Percentiles rank a stretch among this genome's conserved stretches.
Conservation (phyloP, 2,329 filamentous ascomycete genomes). For the Hymenoscyphus albidus region DNA sequence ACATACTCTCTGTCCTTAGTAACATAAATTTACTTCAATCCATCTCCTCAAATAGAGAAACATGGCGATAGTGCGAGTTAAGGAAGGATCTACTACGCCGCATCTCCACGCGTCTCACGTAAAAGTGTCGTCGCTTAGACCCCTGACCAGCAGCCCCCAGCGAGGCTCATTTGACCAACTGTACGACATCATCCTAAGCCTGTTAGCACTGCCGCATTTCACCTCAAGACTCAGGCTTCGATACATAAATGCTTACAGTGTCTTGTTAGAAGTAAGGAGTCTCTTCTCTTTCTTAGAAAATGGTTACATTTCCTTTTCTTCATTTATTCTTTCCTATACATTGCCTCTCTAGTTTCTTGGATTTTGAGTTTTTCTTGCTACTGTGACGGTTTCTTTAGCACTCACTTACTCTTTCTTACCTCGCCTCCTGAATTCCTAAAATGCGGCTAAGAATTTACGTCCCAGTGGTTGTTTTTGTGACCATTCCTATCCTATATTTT, state of each 20-base stretch:
- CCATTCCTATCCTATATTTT: background rate
- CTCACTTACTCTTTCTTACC: background rate
- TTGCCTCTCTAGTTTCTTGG: background rate
- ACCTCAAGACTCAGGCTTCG: background rate
- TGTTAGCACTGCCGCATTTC: background rate
- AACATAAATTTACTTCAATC: background rate
- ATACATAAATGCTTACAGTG: background rate
- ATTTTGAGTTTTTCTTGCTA: background rate
- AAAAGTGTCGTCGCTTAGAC: background rate
- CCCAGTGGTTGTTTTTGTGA: background rate
- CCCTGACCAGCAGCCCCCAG: background rate
- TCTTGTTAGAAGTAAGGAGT: background rate
- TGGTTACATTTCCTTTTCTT: background rate
- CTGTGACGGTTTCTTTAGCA: background rate
- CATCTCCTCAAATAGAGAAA: background rate
- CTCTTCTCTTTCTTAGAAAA: background rate
- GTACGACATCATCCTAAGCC: background rate
- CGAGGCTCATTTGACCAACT: background rate
- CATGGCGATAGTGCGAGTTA: background rate
- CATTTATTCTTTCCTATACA: background rate
- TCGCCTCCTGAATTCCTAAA: background rate
- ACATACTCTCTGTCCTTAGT: too few relatives aligned
- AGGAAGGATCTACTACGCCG: background rate
- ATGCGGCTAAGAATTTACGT: background rate
- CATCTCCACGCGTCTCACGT: background rate